Conservation (phyloP, 2,329 filamentous ascomycete genomes). For the Fusarium siculi region DNA sequence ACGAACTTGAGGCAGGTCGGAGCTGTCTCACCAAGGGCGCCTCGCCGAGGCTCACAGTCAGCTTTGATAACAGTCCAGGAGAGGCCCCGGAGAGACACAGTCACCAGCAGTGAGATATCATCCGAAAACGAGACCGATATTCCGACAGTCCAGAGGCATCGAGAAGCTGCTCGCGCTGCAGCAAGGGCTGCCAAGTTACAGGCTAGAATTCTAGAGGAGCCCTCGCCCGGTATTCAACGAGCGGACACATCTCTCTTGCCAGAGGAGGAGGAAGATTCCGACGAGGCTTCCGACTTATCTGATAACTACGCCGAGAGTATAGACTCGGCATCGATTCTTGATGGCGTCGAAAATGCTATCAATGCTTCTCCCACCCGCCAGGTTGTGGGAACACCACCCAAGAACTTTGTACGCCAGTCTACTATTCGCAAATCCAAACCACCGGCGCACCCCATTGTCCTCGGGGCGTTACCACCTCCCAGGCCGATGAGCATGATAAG, state of each 20-base stretch:
- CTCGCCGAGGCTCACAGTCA: constrained; percentile 75
- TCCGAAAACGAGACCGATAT: constrained; percentile 83
- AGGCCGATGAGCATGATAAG: constrained; percentile 72
- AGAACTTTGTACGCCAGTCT: constrained; percentile 69
- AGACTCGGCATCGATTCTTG: constrained; percentile 77
- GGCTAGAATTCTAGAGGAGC: constrained; percentile 53
- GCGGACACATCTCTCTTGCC: constrained; percentile 63
- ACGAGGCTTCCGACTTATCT: constrained; percentile 70
- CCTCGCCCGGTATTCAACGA: constrained; percentile 54
- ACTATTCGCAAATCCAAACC: constrained; percentile 72
- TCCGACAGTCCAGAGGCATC: constrained; percentile 70
- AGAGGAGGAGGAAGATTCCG: constrained; percentile 69
- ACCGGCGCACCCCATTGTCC: constrained; percentile 63
- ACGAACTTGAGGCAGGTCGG: constrained; percentile 68
- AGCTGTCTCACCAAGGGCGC: constrained; percentile 59
- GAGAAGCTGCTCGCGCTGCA: constrained; percentile 69
- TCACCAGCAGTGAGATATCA: constrained; percentile 84
- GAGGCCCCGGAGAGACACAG: constrained; percentile 76
- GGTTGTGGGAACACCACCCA: constrained; percentile 72
- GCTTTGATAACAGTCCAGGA: constrained; percentile 77
- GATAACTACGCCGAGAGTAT: constrained; percentile 74
- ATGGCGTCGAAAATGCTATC: constrained; percentile 69
- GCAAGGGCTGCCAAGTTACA: constrained; percentile 54
- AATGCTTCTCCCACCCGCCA: constrained; percentile 65
- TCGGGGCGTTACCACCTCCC: constrained; percentile 76